These are phyloP conservation scores for Phytophthora kernoviae DNA, from an alignment of 352 stramenopile species.

Conservation along the genomic window DNA sequence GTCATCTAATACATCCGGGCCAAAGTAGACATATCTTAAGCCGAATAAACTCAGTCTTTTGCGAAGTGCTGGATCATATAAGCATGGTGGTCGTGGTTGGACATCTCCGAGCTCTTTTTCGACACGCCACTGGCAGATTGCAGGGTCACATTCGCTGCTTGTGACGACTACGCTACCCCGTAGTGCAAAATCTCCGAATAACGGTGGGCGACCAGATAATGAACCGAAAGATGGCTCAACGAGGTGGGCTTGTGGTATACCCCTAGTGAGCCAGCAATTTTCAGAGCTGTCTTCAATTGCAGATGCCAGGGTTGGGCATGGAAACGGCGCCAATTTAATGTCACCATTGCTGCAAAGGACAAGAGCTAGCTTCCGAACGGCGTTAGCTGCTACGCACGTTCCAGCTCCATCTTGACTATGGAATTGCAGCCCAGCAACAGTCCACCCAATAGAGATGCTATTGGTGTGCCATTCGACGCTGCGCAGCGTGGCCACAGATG, in stretches of 20 bases:
- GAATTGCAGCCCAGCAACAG: conserved; percentile 15
- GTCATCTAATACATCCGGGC: conserved; percentile 11
- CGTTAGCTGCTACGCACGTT: conserved; percentile 15
- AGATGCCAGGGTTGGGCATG: conserved; percentile 19
- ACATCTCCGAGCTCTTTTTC: conserved; percentile 50
- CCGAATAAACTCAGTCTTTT: conserved; percentile 25
- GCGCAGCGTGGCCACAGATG: conserved; percentile 39
- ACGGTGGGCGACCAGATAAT: conserved; percentile 2
- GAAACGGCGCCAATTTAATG: conserved; percentile 25
- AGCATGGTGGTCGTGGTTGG: conserved; percentile 39
- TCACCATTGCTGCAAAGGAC: conserved; percentile 21
- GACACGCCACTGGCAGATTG: conserved; percentile 77
- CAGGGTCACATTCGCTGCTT: conserved; percentile 43
- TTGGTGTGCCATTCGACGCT: conserved; percentile 64
- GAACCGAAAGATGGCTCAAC: neutral
- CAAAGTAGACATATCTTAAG: conserved; percentile 56
- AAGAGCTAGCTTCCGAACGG: conserved; percentile 17
- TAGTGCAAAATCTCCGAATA: conserved; percentile 53
- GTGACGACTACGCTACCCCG: conserved; percentile 65
- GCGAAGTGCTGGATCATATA: conserved; percentile 29
- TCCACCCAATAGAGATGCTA: conserved; percentile 48
- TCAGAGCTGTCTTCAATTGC: conserved; percentile 9
- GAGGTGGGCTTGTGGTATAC: conserved; percentile 31
- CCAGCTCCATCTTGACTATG: neutral
- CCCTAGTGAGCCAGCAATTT: conserved; percentile 23